Base-by-base conservation (phyloP, 768 basidiomycete genomes). In the Leccinum barrowsii region DNA sequence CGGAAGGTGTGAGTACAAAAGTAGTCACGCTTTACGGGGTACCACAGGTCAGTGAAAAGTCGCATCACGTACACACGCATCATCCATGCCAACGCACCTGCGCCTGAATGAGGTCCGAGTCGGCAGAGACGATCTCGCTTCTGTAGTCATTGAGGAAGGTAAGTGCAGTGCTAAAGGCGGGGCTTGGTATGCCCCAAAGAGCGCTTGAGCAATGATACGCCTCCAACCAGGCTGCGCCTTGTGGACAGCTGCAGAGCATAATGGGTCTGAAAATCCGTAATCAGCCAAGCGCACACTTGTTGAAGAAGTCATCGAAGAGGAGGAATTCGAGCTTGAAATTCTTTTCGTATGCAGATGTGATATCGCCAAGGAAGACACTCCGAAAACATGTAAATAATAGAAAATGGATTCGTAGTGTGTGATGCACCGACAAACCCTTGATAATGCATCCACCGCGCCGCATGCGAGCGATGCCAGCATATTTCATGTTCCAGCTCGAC, bases 371-470 rank as follows among this genome's bases (percentile, higher is more conserved):
- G 87, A 98, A 97, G 67, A 98, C 95, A 69, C 86, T 89, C 88
- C 64, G 85, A 57, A 37, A 44, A 44, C 50, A 55, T 17, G 44
- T 22, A 44, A 13, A 28, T 21, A 30, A 69, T 53, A 66, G 51
- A 56, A 21, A n/a, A 56, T 52, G 11, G 24, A 35, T 15, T 13
- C 42, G 35, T 52, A 15, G 11, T 70, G 67, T 51, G 60, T 56
- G 37, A 51, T 52, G 19, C 34, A 21, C 30, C 1, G 46, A 56
- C 67, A 48, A 48, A 85, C 90, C 30, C 84, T 96, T 96, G 84
- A 99, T 98, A 77, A 99, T 99, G 76, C 96, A 98, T 64, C 97
- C 97, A 65, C 97, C 97, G 69, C 96, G 93, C 97, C 97, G 98
- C 94, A 99, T 99, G 66, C 82, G 85, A 34, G 97, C 97, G 71